A percentile compares a stretch with the other conserved stretches of the same genome.
phyloP scores from a whole-genome alignment of 2,329 filamentous ascomycete genomes.

The Pseudogymnoascus sp. region DNA sequence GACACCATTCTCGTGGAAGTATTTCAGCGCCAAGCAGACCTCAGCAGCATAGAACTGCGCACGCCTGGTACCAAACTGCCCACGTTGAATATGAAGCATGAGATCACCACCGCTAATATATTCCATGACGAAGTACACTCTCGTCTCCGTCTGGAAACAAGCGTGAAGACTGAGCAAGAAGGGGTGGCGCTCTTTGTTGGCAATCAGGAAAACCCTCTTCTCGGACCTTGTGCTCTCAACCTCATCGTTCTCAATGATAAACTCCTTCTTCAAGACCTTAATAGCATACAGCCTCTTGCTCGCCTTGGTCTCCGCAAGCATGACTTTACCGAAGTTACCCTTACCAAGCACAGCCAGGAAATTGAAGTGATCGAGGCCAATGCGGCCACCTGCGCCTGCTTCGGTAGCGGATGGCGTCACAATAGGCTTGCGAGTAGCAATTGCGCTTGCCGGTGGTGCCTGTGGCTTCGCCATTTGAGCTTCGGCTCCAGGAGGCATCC shows the following conservation, averaged over 20 bases:
- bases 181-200: constrained; percentile 93
- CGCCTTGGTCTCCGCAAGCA: constrained; percentile 95
- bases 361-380: constrained; percentile 97
- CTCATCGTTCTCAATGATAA: constrained; percentile 99
- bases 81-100: constrained; percentile 97
- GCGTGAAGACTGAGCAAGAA: constrained; percentile 94
- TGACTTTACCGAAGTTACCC: constrained; percentile 99
- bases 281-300: constrained; percentile 92
- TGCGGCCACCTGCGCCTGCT: constrained; percentile 70
- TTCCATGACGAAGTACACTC: constrained; percentile 99
- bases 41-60: constrained; percentile 99
- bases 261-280: constrained; percentile 99
- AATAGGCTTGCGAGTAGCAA: constrained; percentile 45
- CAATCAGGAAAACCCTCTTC: constrained; percentile 94
- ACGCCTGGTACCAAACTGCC: constrained; percentile 90
- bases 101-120: constrained; percentile 97
- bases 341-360: constrained; percentile 97
- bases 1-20: constrained; percentile 98
- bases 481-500: constrained; percentile 18
- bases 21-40: constrained; percentile 93
- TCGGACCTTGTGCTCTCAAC: constrained; percentile 97
- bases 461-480: constrained; percentile 15
- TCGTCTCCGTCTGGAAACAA: constrained; percentile 97
- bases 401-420: constrained; percentile 61
- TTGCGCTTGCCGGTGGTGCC: constrained; percentile 29